Percentiles rank a stretch among this genome's conserved stretches.
These are phyloP conservation scores for Trametes maxima DNA, from an alignment of 768 basidiomycete species.

Conservation along the genomic window DNA sequence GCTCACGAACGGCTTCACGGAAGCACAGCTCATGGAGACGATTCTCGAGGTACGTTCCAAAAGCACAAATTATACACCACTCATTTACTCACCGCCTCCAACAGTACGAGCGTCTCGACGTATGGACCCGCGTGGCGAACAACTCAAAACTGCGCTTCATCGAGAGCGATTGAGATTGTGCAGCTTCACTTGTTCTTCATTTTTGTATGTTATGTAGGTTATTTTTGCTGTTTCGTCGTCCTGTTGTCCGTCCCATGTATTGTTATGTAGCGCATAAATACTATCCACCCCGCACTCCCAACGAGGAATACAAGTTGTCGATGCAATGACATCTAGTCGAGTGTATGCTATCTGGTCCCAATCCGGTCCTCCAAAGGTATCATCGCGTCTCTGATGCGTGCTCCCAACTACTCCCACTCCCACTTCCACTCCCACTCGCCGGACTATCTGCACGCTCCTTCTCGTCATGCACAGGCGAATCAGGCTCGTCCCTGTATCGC, in stretches of 20 bases:
- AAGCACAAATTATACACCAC: no score
- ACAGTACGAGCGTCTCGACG: constrained; percentile 86
- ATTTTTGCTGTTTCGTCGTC: constrained; percentile 20
- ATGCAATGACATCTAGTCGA: constrained; percentile 4
- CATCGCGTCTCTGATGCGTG: constrained; percentile 53
- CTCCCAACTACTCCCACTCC: constrained; percentile 73
- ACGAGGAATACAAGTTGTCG: constrained; percentile 21
- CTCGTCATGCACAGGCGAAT: constrained; percentile 21
- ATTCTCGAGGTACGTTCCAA: constrained; percentile 65
- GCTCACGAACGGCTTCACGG: constrained; percentile 86
- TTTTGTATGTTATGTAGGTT: constrained; percentile 19
- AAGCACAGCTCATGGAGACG: constrained; percentile 86
- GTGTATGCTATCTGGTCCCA: constrained; percentile 1
- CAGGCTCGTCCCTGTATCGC: constrained; percentile 60
- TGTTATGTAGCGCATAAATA: constrained; percentile 32
- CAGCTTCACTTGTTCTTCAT: not conserved
- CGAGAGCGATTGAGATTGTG: constrained; percentile 12
- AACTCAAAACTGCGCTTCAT: constrained; percentile 80
- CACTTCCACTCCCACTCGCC: constrained; percentile 56
- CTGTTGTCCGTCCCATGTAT: constrained; percentile 22
- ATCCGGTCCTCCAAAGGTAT: not conserved
- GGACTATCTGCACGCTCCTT: constrained; percentile 35
- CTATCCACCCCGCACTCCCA: constrained; percentile 3
- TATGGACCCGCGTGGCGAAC: constrained; percentile 83
- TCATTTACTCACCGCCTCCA: constrained; percentile 17